phyloP scores from a whole-genome alignment of 306 rosid genomes.

The Prunus persica region Prunus_persica_NCBIv2 NC_034009.1:42077501-42078000 shows the following conservation, averaged over 20 bases:
- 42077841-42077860: not conserved
- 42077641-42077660: not conserved
- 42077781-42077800: not conserved
- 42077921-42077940: not conserved
- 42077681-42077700: not conserved
- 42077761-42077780: conserved; percentile 20
- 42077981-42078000: conserved; percentile 6
- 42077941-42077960: not conserved
- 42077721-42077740: not conserved
- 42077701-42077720: too few species aligned
- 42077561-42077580: not conserved
- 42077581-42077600: not conserved
- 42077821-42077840: not conserved
- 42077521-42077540: not conserved
- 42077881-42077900: not conserved
- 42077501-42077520: not conserved
- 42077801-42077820: not conserved
- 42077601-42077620: not conserved
- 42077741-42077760: conserved; percentile 20
- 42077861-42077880: not conserved
- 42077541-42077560: not conserved
- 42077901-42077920: not conserved
- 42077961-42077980: not conserved
- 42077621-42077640: not conserved
- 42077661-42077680: not conserved